Evolutionary conservation across 2,329 filamentous ascomycete genomes (phyloP), one percentile per base, ranked within the genome.

Genomic region (Cercospora berteroae): DNA sequence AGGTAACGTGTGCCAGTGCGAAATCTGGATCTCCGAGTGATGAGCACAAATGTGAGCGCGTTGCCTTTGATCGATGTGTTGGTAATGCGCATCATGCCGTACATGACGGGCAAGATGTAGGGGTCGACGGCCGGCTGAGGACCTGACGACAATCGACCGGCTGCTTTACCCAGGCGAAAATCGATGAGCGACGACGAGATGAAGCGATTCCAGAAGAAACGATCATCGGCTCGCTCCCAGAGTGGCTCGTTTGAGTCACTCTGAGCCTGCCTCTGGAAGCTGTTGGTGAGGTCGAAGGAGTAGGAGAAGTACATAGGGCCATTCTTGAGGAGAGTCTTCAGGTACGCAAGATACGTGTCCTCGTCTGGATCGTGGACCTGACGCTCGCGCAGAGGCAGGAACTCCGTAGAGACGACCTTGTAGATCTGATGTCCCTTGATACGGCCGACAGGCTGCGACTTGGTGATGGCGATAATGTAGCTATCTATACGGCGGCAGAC

Each of bases 161-260:
- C 82, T 68, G 81, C 81, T 39, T 82, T 81, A 2, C 87, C 87
- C 33, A 84, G 87, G 69, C 94, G 89, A 78, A 97, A 96, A 78
- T 97, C 89, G 75, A 98, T 97, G 67, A 99, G 81, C 76, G 97
- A 93, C 7, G 91, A 90, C 78, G 94, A 92, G 59, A 98, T 86
- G 79, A 97, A 96, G 71, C 90, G 90, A 81, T 99, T 99, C 93
- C 94, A 99, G 84, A 97, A 99, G 84, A 99, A 99, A 71, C 95
- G 92, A 78, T 98, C 94, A 79, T 99, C 95, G 70, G 94, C 90
- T 73, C 93, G 86, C 83, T 91, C 90, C 95, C 95, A 99, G 66
- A 98, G 81, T 12, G 95, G 94, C 64, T 86, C 83, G 16, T 86
- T 86, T 65, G 83, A 81, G 78, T 96, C 88, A 71, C 88, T 84